Base-by-base conservation (phyloP, 768 basidiomycete species). In the Mrakia frigida region DNA sequence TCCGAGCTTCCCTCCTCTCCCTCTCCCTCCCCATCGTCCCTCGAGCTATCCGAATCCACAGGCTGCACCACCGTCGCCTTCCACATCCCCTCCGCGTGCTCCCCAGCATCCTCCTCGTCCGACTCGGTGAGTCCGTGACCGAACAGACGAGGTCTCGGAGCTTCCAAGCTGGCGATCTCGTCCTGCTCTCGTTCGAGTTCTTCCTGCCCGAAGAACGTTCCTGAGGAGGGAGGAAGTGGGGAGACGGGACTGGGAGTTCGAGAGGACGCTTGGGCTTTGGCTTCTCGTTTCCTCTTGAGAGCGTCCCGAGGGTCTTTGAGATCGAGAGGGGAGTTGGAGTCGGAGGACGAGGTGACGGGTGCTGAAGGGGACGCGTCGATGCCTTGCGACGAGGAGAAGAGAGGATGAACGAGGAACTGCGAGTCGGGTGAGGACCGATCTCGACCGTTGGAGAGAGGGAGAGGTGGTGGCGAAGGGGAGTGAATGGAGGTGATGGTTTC, bases 11-110 rank as follows among this genome's bases (percentile, higher is more conserved):
- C 35, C 46, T 50, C 46, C 46, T 21, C 46, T 21, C 18, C 46
- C 46, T 50, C 46, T 11, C 39, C 39, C 11, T 50, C 46, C 46
- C 16, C 39, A 6, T 41, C 65, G 37, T 68, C 65, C 18, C 39
- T 39, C 39, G 65, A 68, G 21, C 37, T 39, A 23, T 68, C 65
- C 35, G 65, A 68, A 41, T 68, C 65, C 18, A 68, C 65, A n/a
- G 65, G 65, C 65, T 23, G 39, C 35, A 68, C 65, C 23, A 68
- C 65, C 18, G 65, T 68, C 9, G 35, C 65, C 65, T 68, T 68
- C 65, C 65, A 68, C 35, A 18, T 37, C 37, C 37, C 65, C 39
- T 68, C 35, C 0, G 65, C 65, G 11, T 35, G 35, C 65, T 68
- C 65, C 16, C 39, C 65, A 1, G 37, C 37, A 10, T 68, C 65